phyloP scores from a whole-genome alignment of 345 rosid species.

The Populus tremula region DNA sequence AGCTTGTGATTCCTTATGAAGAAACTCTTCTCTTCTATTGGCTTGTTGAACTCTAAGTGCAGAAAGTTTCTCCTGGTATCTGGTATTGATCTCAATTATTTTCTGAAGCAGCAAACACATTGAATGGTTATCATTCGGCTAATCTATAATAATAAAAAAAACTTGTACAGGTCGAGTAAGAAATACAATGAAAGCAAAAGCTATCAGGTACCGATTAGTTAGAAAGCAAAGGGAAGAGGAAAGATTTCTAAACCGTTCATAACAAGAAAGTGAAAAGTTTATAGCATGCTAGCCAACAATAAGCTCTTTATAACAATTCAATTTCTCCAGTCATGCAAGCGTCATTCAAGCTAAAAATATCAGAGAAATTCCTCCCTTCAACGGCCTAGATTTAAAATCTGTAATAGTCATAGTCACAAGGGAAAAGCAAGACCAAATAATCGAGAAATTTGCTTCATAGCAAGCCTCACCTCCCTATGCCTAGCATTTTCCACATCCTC shows the following conservation, averaged over 20 bases:
- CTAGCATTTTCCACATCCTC: constrained; percentile 26
- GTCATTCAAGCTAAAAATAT: background rate
- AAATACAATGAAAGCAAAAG: background rate
- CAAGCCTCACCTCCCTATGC: constrained; percentile 20
- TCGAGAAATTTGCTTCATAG: background rate
- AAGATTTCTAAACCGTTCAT: background rate
- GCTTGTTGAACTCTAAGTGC: constrained; percentile 9
- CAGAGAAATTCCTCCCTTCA: background rate
- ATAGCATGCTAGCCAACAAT: background rate
- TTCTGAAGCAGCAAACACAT: constrained; percentile 8
- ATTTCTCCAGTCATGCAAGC: background rate
- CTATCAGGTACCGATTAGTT: background rate
- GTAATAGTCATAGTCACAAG: background rate
- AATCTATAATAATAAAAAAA: background rate
- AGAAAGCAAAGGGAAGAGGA: background rate
- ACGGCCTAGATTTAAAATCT: background rate
- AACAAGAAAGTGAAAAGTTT: background rate
- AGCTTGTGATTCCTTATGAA: constrained; percentile 15
- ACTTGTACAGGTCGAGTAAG: background rate
- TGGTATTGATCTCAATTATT: constrained; percentile 18
- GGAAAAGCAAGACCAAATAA: background rate
- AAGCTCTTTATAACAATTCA: background rate
- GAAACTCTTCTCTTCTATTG: constrained; percentile 19
- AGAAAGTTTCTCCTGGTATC: constrained; percentile 21
- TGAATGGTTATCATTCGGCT: background rate